Base-by-base conservation (phyloP, 306 rosid species). In the Amphicarpaea edgeworthii region DNA sequence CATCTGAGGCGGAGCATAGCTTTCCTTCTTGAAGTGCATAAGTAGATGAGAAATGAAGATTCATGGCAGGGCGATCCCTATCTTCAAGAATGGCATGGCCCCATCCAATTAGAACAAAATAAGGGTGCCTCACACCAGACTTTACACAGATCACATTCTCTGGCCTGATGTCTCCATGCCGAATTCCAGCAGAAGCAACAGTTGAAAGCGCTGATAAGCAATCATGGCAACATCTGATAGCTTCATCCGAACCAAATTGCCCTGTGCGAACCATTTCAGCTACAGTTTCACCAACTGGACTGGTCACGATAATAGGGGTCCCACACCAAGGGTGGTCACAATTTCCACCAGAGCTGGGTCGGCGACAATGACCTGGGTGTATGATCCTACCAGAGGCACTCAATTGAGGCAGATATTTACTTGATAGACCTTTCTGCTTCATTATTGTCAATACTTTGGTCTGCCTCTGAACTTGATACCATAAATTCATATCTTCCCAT, bases 381-480 rank as follows among this genome's bases (percentile, higher is more conserved):
- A 89, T 80, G 83, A 95, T 95, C 85, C 97, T 90, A 42, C 99
- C 97, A 77, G 96, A 95, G 46, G 97, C 97, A 82, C 83, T 83
- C 79, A 92, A 49, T 71, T 92, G 93, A 49, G 97, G 99, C 34
- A 95, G 82, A 85, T 89, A 89, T 85, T 92, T 90, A 85, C 92
- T 87, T 72, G 96, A 89, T 66, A 90, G 78, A 59, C 93, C 96
- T 84, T 83, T 95, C 82, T 90, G 97, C 85, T 88, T 95, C 97
- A 95, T 92, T 75, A 90, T 76, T 41, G 92, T 92, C 81, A 95
- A 68, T 76, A 95, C 90, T 85, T 90, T 95, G 34, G 96, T 92
- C 82, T 95, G 99, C 85, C 99, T 89, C 85, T 95, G 99, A 78
- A 95, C 99, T 85, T 90, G 99, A 85, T 95, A 95, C 99, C 99